A percentile compares a stretch with the other conserved stretches of the same genome.
Conservation (phyloP, 805 yeast species). For the Wickerhamomyces ciferrii region DNA sequence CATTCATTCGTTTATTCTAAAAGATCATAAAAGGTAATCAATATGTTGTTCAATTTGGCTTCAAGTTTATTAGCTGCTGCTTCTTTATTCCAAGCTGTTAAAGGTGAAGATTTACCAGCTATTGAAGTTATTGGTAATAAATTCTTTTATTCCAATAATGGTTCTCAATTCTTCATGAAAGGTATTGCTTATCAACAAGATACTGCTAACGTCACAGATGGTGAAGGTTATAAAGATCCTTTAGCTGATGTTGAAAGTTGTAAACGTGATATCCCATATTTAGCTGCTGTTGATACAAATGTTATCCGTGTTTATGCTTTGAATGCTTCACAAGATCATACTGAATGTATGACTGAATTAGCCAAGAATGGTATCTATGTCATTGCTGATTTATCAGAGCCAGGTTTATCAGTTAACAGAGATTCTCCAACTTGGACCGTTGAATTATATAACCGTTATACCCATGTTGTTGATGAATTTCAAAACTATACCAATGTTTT, state of each 20-base stretch:
- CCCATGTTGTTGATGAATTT: constrained; percentile 63
- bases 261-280: constrained; percentile 69
- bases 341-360: constrained; percentile 60
- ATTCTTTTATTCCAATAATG: constrained; percentile 71
- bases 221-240: constrained; percentile 57
- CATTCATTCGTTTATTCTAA: neutral
- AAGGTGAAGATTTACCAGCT: constrained; percentile 48
- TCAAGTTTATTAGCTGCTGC: constrained; percentile 30
- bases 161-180: constrained; percentile 70
- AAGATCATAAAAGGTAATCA: neutral
- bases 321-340: constrained; percentile 58
- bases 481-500: constrained; percentile 65
- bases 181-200: constrained; percentile 82
- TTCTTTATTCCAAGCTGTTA: constrained; percentile 22
- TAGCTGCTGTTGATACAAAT: constrained; percentile 57
- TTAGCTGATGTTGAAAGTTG: constrained; percentile 58
- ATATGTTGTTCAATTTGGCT: constrained; percentile 29
- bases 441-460: constrained; percentile 61
- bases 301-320: constrained; percentile 75
- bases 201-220: constrained; percentile 42
- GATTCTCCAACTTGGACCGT: constrained; percentile 54
- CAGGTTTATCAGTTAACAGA: constrained; percentile 58
- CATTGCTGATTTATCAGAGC: constrained; percentile 74
- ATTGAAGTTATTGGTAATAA: constrained; percentile 75
- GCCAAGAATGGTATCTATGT: constrained; percentile 76